These are phyloP conservation scores for Zarea fungicola DNA, from an alignment of 2,329 filamentous ascomycete species.

Conservation along the genomic window DNA sequence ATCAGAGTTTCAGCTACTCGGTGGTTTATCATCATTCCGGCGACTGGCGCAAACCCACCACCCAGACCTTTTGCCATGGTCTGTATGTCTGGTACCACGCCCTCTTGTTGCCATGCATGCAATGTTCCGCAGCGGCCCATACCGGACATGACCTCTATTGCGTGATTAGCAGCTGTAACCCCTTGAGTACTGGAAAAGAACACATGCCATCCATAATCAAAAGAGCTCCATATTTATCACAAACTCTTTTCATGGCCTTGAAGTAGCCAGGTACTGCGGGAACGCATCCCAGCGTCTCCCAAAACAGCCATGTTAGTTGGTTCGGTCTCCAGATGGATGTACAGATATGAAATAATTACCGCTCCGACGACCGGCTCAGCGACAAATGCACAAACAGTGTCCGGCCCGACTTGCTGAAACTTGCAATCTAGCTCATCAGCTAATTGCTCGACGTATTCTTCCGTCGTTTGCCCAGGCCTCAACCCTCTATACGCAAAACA, in stretches of 20 bases:
- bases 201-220: slow-evolving; percentile 56
- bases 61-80: slow-evolving; percentile 63
- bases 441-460: slow-evolving; percentile 54
- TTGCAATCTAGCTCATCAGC: slow-evolving; percentile 60
- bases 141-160: slow-evolving; percentile 63
- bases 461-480: slow-evolving; percentile 44
- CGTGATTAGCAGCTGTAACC: neutral
- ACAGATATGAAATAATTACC: neutral
- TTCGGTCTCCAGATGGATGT: neutral
- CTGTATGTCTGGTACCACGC: slow-evolving; percentile 57
- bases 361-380: slow-evolving; percentile 69
- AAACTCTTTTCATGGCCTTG: slow-evolving; percentile 60
- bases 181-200: neutral
- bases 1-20: slow-evolving; percentile 43
- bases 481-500: slow-evolving; percentile 60
- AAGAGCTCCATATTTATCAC: slow-evolving; percentile 64
- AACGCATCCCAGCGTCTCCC: slow-evolving; percentile 55
- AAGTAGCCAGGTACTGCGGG: slow-evolving; percentile 64
- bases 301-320: neutral
- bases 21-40: slow-evolving; percentile 51
- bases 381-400: slow-evolving; percentile 65
- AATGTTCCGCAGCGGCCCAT: slow-evolving; percentile 54
- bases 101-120: slow-evolving; percentile 58
- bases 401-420: slow-evolving; percentile 57
- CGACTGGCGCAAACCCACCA: slow-evolving; percentile 57